Evolutionary conservation across 2,329 filamentous ascomycete genomes (phyloP).

Genomic region (Cladophialophora yegresii): DNA sequence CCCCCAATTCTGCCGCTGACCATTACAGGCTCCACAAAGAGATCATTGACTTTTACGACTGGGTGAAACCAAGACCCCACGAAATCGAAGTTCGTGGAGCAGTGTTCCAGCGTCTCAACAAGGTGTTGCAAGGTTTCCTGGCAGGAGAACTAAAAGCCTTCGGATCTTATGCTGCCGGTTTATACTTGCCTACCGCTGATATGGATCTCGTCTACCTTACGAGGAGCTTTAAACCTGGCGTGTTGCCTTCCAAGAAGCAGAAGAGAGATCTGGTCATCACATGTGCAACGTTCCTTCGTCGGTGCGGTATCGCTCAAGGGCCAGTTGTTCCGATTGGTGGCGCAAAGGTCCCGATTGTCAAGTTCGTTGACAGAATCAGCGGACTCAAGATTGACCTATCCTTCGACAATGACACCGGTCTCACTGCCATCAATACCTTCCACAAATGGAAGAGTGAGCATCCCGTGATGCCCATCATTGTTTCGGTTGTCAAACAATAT

Average conservation of each 20-base stretch:
- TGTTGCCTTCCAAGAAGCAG: slow-evolving; percentile 44
- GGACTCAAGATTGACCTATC: slow-evolving; percentile 87
- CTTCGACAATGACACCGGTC: slow-evolving; percentile 85
- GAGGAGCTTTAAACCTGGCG: slow-evolving; percentile 56
- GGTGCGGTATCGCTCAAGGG: slow-evolving; percentile 58
- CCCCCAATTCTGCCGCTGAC: slow-evolving; percentile 9
- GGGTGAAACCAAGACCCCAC: slow-evolving; percentile 72
- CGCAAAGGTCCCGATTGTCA: slow-evolving; percentile 88
- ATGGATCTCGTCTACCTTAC: slow-evolving; percentile 89
- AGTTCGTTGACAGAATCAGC: slow-evolving; percentile 78
- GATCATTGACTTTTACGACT: slow-evolving; percentile 84
- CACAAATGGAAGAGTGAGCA: slow-evolving; percentile 74
- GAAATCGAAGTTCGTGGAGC: slow-evolving; percentile 74
- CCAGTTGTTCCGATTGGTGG: slow-evolving; percentile 68
- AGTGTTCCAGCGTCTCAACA: slow-evolving; percentile 69
- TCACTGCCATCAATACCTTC: slow-evolving; percentile 80
- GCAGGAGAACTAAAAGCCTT: slow-evolving; percentile 70
- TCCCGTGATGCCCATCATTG: slow-evolving; percentile 81
- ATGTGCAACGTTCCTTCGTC: slow-evolving; percentile 63
- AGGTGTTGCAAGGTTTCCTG: slow-evolving; percentile 60
- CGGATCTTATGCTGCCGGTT: slow-evolving; percentile 88
- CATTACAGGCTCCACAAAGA: slow-evolving; percentile 78
- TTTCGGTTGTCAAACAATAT: slow-evolving; percentile 89
- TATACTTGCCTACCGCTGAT: slow-evolving; percentile 77
- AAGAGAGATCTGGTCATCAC: slow-evolving; percentile 59